These are phyloP conservation scores for Oryza nivara DNA, from an alignment of 176 grass and related monocot genomes.

Conservation along the genomic window DNA sequence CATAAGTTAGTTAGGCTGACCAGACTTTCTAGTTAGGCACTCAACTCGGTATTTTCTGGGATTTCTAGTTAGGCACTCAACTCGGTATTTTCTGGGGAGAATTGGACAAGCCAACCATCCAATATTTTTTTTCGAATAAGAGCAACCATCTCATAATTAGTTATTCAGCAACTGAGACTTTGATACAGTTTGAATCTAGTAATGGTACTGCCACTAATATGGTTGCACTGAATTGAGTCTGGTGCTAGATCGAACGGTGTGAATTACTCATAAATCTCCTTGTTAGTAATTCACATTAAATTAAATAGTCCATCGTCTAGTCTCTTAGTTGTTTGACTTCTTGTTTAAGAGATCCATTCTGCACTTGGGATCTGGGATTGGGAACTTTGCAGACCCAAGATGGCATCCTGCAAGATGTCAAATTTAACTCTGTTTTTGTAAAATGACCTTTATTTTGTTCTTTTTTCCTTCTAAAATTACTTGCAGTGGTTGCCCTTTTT, in stretches of 20 bases:
- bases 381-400: not conserved
- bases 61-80: not conserved
- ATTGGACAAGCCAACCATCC: slow-evolving; percentile 19
- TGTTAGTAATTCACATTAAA: not conserved
- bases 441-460: slow-evolving; percentile 10
- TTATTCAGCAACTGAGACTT: slow-evolving; percentile 7
- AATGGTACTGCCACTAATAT: not conserved
- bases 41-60: not conserved
- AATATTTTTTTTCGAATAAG: not conserved
- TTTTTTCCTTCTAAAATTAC: not conserved
- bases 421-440: slow-evolving; percentile 1
- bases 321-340: not conserved
- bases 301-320: slow-evolving; percentile 7
- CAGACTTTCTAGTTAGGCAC: slow-evolving; percentile 14
- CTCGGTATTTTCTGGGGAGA: not conserved
- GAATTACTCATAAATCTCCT: not conserved
- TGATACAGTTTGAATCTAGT: not conserved
- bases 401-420: slow-evolving; percentile 18
- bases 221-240: not conserved
- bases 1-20: not conserved
- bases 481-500: not conserved
- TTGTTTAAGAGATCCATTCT: not conserved
- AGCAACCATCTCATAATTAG: slow-evolving; percentile 13
- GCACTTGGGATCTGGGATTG: not conserved
- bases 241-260: not conserved